Conservation (phyloP, 2,329 filamentous ascomycete species). For the Aureobasidium lini region DNA sequence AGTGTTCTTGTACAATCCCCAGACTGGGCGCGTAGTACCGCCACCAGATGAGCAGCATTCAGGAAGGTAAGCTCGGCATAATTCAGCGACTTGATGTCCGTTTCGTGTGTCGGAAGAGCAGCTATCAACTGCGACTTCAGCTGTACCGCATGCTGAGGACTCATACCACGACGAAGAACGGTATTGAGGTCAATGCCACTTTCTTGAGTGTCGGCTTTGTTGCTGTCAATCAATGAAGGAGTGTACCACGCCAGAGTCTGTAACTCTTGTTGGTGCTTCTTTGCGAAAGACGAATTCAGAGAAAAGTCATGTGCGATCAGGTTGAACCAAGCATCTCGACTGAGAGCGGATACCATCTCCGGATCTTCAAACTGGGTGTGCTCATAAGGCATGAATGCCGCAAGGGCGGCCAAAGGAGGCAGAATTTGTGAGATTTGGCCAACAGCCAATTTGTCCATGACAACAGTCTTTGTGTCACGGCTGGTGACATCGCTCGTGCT, state of each 20-base stretch:
- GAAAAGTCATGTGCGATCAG: slow-evolving; percentile 90
- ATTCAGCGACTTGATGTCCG: slow-evolving; percentile 72
- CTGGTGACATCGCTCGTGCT: slow-evolving; percentile 83
- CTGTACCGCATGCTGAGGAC: slow-evolving; percentile 64
- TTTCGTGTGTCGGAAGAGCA: slow-evolving; percentile 67
- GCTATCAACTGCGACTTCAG: slow-evolving; percentile 73
- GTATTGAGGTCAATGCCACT: slow-evolving; percentile 97
- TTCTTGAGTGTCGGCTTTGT: slow-evolving; percentile 81
- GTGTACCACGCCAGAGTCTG: slow-evolving; percentile 81
- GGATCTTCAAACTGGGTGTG: slow-evolving; percentile 42
- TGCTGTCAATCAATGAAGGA: slow-evolving; percentile 77
- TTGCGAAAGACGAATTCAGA: slow-evolving; percentile 63
- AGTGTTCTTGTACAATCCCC: slow-evolving; percentile 87
- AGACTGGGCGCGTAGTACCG: slow-evolving; percentile 74
- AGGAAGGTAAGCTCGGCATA: slow-evolving; percentile 91
- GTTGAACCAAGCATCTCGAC: slow-evolving; percentile 95
- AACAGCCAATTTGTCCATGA: slow-evolving; percentile 62
- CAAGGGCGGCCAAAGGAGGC: slow-evolving; percentile 77
- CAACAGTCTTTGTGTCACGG: slow-evolving; percentile 62
- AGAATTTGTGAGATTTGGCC: slow-evolving; percentile 83
- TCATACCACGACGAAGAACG: slow-evolving; percentile 79
- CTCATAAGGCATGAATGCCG: slow-evolving; percentile 52
- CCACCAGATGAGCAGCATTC: slow-evolving; percentile 81
- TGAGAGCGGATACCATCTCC: slow-evolving; percentile 46
- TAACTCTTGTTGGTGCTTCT: slow-evolving; percentile 67